Evolutionary conservation across 495 filamentous ascomycete species (phyloP), one percentile per base, ranked within the genome.

Genomic region (Polyplosphaeria fusca): DNA sequence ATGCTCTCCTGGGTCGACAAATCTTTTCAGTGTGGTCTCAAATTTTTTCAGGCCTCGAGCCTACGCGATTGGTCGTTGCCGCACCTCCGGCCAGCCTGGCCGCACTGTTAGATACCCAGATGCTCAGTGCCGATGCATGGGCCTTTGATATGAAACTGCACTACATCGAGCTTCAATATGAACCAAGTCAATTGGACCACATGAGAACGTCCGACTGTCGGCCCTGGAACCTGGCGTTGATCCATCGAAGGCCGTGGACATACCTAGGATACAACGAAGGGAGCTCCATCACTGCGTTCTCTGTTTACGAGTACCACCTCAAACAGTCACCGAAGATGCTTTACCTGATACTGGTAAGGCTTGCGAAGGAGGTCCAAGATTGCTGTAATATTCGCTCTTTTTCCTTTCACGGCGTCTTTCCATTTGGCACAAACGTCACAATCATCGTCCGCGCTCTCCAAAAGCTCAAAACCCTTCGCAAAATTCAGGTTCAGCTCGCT

Each of bases 141-240:
- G 62, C 62, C 16, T 65, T 65, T 32, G 54, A 65, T 5, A 65
- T 60, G 62, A 58, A 57, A 18, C 52, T 60, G 48, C 62, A 65
- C 32, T 65, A 65, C 25, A 32, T 65, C 20, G 62, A 65, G 38
- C n/a, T 50, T 5, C 52, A 61, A 32, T 0, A 19, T 11, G 26
- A 44, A 14, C 14, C 38, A 32, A 22, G 13, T 7, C 4, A n/a
- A 3, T 35, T 44, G 2, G 27, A 23, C 16, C 46, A 50, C 18
- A 5, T 3, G 14, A 47, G 18, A 20, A 22, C 5, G n/a, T 45
- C 45, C 1, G 20, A 1, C n/a, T 62, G 52, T 25, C 52, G 48
- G 4, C 53, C 59, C 14, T 52, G 47, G 53, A 47, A 57, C 22
- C 30, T 46, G 14, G 40, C 52, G 5, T 28, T 65, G 4, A 48